A percentile compares a stretch with the other conserved stretches of the same genome.
These are phyloP conservation scores for Puccinellia tenuiflora DNA, from an alignment of 176 grass and related monocot species.

Conservation along the genomic window DNA sequence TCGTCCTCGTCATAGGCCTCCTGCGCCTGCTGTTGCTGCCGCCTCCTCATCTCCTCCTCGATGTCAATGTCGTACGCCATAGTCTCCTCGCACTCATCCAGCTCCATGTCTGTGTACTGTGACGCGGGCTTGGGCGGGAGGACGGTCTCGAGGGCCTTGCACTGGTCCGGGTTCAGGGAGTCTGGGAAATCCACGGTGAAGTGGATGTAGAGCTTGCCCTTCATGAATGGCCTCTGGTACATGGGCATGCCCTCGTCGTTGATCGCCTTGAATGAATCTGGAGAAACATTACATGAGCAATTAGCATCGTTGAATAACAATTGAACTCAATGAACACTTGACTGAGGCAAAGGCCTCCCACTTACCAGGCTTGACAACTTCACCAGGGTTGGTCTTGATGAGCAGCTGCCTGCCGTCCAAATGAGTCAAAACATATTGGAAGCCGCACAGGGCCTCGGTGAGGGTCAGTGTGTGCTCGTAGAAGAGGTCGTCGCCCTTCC, in stretches of 20 bases:
- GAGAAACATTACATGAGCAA: not conserved
- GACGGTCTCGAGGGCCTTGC: conserved; percentile 57
- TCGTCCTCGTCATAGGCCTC: conserved; percentile 88
- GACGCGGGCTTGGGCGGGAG: conserved; percentile 44
- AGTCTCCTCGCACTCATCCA: conserved; percentile 88
- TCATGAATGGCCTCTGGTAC: conserved; percentile 83
- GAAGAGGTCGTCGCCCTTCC: conserved; percentile 64
- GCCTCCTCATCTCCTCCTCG: conserved; percentile 70
- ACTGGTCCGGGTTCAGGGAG: conserved; percentile 48
- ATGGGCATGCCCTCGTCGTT: conserved; percentile 91
- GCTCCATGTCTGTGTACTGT: conserved; percentile 74
- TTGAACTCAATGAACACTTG: not conserved
- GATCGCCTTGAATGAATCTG: conserved; percentile 82
- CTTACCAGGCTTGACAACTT: conserved; percentile 66
- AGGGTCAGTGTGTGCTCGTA: conserved; percentile 53
- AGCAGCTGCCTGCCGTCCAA: conserved; percentile 67
- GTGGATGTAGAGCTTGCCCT: conserved; percentile 87
- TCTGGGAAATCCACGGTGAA: conserved; percentile 80
- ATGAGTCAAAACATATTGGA: conserved; percentile 60
- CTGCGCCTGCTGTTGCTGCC: conserved; percentile 66
- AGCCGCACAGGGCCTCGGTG: conserved; percentile 51
- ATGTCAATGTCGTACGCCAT: conserved; percentile 69
- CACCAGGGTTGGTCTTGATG: conserved; percentile 76
- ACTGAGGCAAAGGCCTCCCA: not conserved
- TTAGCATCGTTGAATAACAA: not conserved